Evolutionary conservation across 306 rosid species (phyloP).

Genomic region (Geum urbanum): DNA sequence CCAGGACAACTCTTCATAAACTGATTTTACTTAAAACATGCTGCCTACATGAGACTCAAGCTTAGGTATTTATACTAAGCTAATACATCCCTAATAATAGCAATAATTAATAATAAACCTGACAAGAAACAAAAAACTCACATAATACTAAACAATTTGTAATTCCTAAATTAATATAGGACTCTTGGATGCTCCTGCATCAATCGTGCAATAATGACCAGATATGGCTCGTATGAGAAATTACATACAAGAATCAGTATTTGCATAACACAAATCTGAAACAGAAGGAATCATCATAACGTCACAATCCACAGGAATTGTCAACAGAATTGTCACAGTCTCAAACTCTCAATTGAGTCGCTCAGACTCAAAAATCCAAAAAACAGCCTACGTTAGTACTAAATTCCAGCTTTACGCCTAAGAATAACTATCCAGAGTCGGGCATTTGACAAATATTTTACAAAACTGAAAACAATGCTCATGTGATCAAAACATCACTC

Average conservation of each 20-base stretch:
- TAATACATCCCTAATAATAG: no score
- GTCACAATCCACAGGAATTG: no score
- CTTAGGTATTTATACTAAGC: no score
- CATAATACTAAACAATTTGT: no score
- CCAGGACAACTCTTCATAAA: no score
- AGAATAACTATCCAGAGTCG: neutral
- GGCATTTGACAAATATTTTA: neutral
- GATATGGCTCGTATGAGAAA: neutral
- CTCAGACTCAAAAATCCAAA: neutral
- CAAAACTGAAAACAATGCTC: neutral
- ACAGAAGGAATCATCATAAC: neutral
- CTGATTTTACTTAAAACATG: no score
- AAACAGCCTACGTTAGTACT: neutral
- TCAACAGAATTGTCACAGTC: no score
- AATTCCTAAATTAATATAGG: no score
- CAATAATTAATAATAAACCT: no score
- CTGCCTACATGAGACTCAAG: no score
- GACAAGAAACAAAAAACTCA: no score
- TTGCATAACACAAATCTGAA: neutral
- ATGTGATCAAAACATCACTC: neutral
- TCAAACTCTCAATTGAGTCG: neutral
- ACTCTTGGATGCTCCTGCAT: no score
- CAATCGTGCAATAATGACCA: neutral
- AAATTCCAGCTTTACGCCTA: neutral
- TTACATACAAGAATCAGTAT: neutral